Evolutionary conservation across 139 green algal genomes (phyloP), one percentile per base, ranked within the genome.

Genomic region (Chlamydomonas sphaeroides): DNA sequence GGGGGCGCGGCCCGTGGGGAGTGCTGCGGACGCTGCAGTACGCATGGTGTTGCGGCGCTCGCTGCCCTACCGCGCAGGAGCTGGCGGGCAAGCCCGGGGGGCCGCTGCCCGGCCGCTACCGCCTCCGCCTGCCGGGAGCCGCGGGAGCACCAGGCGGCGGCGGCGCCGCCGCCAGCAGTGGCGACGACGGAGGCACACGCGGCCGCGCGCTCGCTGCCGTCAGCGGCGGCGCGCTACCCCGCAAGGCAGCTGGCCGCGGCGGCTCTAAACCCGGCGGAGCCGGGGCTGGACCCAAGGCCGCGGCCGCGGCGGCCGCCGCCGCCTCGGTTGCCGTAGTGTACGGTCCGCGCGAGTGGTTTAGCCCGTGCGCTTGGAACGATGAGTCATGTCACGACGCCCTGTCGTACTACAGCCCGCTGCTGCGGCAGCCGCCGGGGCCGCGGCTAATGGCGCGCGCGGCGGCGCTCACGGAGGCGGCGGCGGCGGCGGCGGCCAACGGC

Each of bases 291-390:
- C n/a, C n/a, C n/a, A n/a, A n/a, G n/a, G n/a, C n/a, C n/a, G n/a
- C n/a, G n/a, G n/a, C n/a, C n/a, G n/a, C n/a, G n/a, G n/a, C n/a
- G n/a, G n/a, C n/a, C n/a, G n/a, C n/a, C n/a, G n/a, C n/a, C n/a
- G n/a, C n/a, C n/a, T n/a, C n/a, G n/a, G n/a, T n/a, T n/a, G 73
- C 73, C 1, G 30, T 61, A 1, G 65, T 90, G 53, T 90, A 89
- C 38, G 78, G 70, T 2, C 77, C 79, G 17, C 68, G 79, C 0
- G 78, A 88, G 66, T 90, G 87, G 87, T 90, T 90, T 53, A 80
- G 68, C 17, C 87, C 87, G 35, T 89, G 87, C 36, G 78, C 82
- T 5, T 91, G 87, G 87, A 87, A 86, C 63, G 84, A 89, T 33
- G 71, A 69, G 65, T 32, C 41, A 1, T 90, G 86, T 65, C 75